Percentiles rank a stretch among this genome's conserved stretches.
phyloP scores from a whole-genome alignment of 306 rosid species.

The Cicer bijugum region DNA sequence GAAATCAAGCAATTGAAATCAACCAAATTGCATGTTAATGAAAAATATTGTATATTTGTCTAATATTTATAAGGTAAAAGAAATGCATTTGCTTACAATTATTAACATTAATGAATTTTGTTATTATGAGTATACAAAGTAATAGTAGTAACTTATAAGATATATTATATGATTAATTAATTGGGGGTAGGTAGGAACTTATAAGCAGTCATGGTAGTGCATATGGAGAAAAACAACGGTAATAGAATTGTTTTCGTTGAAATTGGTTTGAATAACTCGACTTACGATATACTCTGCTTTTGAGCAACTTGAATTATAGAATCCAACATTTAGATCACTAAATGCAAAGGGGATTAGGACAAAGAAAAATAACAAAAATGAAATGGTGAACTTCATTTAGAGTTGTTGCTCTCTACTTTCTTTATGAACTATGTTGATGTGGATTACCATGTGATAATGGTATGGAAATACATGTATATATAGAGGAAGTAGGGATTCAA shows the following conservation, averaged over 20 bases:
- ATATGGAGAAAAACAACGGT: conserved; percentile 59
- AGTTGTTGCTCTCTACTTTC: not conserved
- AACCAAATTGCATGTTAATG: too few species aligned
- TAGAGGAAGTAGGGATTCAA: not conserved
- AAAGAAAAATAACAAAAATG: not conserved
- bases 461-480: conserved; percentile 18
- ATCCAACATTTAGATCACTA: conserved; percentile 51
- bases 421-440: not conserved
- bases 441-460: not conserved
- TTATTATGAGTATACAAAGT: too few species aligned
- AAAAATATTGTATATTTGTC: too few species aligned
- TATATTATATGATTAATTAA: not conserved
- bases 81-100: too few species aligned
- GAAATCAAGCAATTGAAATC: too few species aligned
- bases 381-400: conserved; percentile 37
- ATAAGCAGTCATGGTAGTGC: conserved; percentile 71
- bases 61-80: too few species aligned
- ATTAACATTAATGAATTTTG: too few species aligned
- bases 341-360: conserved; percentile 43
- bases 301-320: conserved; percentile 52
- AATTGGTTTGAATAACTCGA: too few species aligned
- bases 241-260: conserved; percentile 42
- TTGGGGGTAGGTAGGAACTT: not conserved
- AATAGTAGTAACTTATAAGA: too few species aligned
- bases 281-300: too few species aligned